Evolutionary conservation across 768 basidiomycete species (phyloP).

Genomic region (Cystobasidium ongulense): DNA sequence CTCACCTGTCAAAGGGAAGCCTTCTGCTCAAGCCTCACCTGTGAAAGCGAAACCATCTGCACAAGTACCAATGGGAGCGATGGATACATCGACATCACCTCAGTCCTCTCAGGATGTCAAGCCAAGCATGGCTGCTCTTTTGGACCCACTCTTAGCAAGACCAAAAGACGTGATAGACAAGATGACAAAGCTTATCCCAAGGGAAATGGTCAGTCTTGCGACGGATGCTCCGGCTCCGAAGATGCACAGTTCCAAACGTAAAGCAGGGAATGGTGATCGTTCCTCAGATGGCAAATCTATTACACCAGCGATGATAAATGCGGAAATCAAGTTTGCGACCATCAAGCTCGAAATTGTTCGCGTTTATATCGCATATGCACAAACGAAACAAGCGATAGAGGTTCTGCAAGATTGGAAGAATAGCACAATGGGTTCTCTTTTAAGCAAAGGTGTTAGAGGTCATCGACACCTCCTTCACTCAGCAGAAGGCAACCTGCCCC

Average conservation of each 20-base stretch:
- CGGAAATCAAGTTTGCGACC: constrained; percentile 10
- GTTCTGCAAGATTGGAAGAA: not conserved
- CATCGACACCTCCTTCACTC: not conserved
- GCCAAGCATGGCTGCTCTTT: not conserved
- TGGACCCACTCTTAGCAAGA: not conserved
- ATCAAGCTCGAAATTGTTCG: not conserved
- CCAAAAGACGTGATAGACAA: not conserved
- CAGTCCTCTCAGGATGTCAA: not conserved
- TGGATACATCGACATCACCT: not conserved
- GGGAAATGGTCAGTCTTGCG: not conserved
- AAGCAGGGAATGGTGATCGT: not conserved
- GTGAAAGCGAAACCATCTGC: not conserved
- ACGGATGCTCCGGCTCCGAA: not conserved
- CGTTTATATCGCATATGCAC: not conserved
- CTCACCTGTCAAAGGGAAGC: not conserved
- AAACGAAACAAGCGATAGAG: not conserved
- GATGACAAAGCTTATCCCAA: not conserved
- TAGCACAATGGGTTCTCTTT: not conserved
- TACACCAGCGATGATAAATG: not conserved
- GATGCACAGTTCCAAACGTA: not conserved
- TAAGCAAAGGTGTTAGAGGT: not conserved
- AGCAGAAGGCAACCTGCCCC: not conserved
- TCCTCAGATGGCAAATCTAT: not conserved
- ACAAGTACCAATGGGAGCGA: too few relatives aligned
- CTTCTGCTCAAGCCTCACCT: not conserved